Evolutionary conservation across 148 eudicot genomes (phyloP).

Genomic region (Euryodendron excelsum): DNA sequence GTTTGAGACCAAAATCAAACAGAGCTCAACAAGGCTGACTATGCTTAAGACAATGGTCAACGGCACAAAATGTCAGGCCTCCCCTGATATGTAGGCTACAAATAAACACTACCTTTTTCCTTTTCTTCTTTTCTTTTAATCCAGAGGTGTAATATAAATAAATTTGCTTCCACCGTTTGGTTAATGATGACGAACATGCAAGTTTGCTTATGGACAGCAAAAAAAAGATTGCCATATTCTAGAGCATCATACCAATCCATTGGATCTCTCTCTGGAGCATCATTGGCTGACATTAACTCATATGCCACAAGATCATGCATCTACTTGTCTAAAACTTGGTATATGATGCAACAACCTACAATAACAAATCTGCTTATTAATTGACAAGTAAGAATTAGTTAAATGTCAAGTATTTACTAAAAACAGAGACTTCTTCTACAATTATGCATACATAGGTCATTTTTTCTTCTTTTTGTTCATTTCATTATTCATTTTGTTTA

Average conservation of each 20-base stretch:
- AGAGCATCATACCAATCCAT: conserved; percentile 70
- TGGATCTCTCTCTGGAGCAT: conserved; percentile 97
- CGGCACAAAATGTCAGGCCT: neutral
- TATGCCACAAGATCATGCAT: conserved; percentile 63
- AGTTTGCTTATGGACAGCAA: neutral
- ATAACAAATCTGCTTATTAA: conserved; percentile 20
- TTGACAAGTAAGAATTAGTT: neutral
- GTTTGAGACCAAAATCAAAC: too few species aligned
- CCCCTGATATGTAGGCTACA: neutral
- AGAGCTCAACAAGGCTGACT: too few species aligned
- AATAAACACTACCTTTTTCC: too few species aligned
- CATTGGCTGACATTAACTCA: conserved; percentile 96
- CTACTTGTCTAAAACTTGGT: conserved; percentile 46
- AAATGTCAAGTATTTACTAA: neutral
- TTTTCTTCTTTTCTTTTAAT: too few species aligned
- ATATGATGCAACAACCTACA: conserved; percentile 81
- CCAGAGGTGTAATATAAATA: too few species aligned
- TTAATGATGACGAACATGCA: neutral
- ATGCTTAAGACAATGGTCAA: neutral
- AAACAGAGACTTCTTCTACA: neutral
- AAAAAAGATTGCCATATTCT: neutral
- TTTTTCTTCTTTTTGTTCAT: too few species aligned
- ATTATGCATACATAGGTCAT: neutral
- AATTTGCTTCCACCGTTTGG: neutral
- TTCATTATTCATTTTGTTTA: too few species aligned